Percentiles rank a stretch among this genome's conserved stretches.
These are phyloP conservation scores for Aspergillus terreus DNA, from an alignment of 2,329 filamentous ascomycete species.

Conservation along the genomic window DNA sequence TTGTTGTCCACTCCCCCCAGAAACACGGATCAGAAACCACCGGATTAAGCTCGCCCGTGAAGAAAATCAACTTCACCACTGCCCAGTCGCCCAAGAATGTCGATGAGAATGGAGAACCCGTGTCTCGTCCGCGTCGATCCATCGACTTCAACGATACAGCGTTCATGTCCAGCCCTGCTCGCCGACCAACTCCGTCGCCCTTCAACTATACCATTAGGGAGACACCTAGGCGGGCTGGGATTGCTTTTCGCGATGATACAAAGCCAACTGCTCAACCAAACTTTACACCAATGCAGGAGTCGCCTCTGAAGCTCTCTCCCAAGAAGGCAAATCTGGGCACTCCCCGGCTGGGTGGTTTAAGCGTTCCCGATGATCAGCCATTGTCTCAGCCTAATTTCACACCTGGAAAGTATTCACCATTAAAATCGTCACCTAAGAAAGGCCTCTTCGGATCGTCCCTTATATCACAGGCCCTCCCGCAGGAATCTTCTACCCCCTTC, in stretches of 20 bases:
- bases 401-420: conserved; percentile 14
- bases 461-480: conserved; percentile 27
- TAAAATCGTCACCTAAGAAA: conserved; percentile 21
- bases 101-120: conserved; percentile 33
- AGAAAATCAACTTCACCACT: conserved; percentile 29
- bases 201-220: conserved; percentile 41
- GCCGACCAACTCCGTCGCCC: conserved; percentile 42
- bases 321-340: conserved; percentile 31
- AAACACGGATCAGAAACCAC: conserved; percentile 26
- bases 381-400: conserved; percentile 18
- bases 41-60: conserved; percentile 32
- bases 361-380: conserved; percentile 3
- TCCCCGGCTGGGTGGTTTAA: conserved; percentile 12
- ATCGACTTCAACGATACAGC: conserved; percentile 30
- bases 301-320: conserved; percentile 43
- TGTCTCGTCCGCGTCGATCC: conserved; percentile 22
- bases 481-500: conserved; percentile 32
- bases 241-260: conserved; percentile 21
- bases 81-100: conserved; percentile 21
- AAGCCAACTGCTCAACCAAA: conserved; percentile 20
- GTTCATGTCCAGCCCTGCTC: conserved; percentile 43
- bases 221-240: conserved; percentile 35
- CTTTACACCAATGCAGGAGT: conserved; percentile 28
- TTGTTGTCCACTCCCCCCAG: conserved; percentile 32
- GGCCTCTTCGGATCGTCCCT: conserved; percentile 34